These are phyloP conservation scores for Neonectria ditissima DNA, from an alignment of 2,329 filamentous ascomycete species.

Conservation along the genomic window DNA sequence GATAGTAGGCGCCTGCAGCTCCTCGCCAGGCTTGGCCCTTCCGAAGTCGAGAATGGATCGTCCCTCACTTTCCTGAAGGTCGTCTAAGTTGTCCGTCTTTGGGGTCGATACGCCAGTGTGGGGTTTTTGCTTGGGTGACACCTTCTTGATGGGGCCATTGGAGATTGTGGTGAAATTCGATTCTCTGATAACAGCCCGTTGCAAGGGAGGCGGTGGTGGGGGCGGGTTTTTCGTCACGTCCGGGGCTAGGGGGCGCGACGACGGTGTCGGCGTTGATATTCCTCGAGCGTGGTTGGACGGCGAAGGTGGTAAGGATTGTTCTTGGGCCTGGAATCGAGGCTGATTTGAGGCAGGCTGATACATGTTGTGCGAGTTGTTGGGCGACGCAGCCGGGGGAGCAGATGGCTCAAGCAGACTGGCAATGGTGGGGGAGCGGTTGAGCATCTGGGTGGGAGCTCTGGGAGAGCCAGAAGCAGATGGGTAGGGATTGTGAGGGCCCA, in stretches of 20 bases:
- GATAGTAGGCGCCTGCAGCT: slow-evolving; percentile 77
- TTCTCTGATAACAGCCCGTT: slow-evolving; percentile 51
- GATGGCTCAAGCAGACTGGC: slow-evolving; percentile 82
- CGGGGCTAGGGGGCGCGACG: slow-evolving; percentile 45
- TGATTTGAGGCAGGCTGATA: slow-evolving; percentile 45
- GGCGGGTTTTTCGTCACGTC: slow-evolving; percentile 56
- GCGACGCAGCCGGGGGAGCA: slow-evolving; percentile 47
- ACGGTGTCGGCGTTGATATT: slow-evolving; percentile 51
- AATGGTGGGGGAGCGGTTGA: slow-evolving; percentile 80
- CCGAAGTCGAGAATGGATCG: slow-evolving; percentile 73
- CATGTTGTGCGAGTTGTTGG: slow-evolving; percentile 44
- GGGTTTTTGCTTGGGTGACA: slow-evolving; percentile 62
- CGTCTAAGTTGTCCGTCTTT: slow-evolving; percentile 62
- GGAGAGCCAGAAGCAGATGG: slow-evolving; percentile 62
- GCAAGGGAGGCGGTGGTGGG: slow-evolving; percentile 48
- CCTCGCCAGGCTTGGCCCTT: slow-evolving; percentile 68
- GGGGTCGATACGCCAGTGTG: slow-evolving; percentile 58
- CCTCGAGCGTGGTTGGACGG: slow-evolving; percentile 54
- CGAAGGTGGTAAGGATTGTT: slow-evolving; percentile 57
- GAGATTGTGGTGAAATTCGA: slow-evolving; percentile 57
- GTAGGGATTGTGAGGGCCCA: slow-evolving; percentile 64
- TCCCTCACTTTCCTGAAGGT: slow-evolving; percentile 57
- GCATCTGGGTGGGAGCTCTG: slow-evolving; percentile 53
- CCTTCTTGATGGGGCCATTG: slow-evolving; percentile 58
- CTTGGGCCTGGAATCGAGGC: slow-evolving; percentile 49